These are phyloP conservation scores for Schrenkiella parvula DNA, from an alignment of 345 rosid genomes.

Conservation along the genomic window DNA sequence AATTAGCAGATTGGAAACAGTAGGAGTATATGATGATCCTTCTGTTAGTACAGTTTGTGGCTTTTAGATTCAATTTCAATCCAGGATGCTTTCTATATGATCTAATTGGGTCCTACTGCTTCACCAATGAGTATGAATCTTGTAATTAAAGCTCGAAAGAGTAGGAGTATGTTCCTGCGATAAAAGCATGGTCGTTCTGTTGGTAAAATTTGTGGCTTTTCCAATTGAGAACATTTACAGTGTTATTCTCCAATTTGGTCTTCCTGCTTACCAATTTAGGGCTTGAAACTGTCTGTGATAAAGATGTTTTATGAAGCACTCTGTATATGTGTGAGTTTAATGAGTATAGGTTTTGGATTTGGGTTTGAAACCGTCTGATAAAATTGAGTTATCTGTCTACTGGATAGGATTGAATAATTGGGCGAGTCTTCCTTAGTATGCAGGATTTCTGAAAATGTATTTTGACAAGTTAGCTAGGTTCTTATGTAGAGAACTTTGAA, in stretches of 20 bases:
- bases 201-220: constrained; percentile 5
- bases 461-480: not conserved
- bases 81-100: not conserved
- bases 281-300: not conserved
- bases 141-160: not conserved
- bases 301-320: not conserved
- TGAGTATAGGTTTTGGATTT: constrained; percentile 5
- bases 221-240: not conserved
- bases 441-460: not conserved
- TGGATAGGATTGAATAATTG: not conserved
- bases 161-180: not conserved
- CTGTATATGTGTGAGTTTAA: not conserved
- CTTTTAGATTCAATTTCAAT: constrained; percentile 12
- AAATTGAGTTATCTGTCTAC: not conserved
- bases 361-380: not conserved
- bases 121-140: not conserved
- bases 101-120: not conserved
- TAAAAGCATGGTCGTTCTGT: not conserved
- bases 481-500: not conserved
- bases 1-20: not conserved
- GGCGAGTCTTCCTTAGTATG: not conserved
- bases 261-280: not conserved
- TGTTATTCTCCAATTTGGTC: not conserved
- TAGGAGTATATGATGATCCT: not conserved
- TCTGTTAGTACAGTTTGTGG: not conserved